A percentile compares a stretch with the other conserved stretches of the same genome.
Evolutionary conservation across 371 early-diverging fungal genomes (phyloP).

Genomic region (Rhizopus arrhizus): DNA sequence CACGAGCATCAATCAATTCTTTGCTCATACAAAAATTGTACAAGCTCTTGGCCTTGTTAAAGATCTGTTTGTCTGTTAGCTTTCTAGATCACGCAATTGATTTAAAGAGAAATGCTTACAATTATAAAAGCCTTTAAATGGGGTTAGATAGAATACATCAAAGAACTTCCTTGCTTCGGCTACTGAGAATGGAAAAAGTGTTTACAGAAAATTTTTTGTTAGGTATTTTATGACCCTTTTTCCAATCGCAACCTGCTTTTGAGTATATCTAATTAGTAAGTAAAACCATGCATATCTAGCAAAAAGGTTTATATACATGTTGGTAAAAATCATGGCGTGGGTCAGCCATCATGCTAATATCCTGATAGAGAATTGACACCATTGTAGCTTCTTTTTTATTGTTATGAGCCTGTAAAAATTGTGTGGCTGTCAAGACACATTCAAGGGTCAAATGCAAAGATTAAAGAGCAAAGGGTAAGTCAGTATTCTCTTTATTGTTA

Average conservation of each 20-base stretch:
- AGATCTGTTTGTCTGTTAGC: slow-evolving; percentile 49
- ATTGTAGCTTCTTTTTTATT: background rate
- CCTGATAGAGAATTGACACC: slow-evolving; percentile 16
- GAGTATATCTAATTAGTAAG: slow-evolving; percentile 7
- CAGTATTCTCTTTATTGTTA: background rate
- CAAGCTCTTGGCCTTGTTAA: slow-evolving; percentile 49
- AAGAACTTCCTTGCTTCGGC: slow-evolving; percentile 68
- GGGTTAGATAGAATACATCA: slow-evolving; percentile 43
- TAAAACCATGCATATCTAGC: slow-evolving; percentile 1
- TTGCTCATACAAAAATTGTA: slow-evolving; percentile 65
- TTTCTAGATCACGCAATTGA: slow-evolving; percentile 30
- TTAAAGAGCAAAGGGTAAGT: slow-evolving; percentile 18
- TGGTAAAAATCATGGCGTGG: slow-evolving; percentile 54
- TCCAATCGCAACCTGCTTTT: slow-evolving; percentile 55
- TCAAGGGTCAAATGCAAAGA: slow-evolving; percentile 54
- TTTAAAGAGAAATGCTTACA: slow-evolving; percentile 13
- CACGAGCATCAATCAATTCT: slow-evolving; percentile 43
- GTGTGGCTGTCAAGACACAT: slow-evolving; percentile 61
- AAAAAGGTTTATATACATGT: slow-evolving; percentile 46
- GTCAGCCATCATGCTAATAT: slow-evolving; percentile 40
- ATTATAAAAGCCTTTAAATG: slow-evolving; percentile 38
- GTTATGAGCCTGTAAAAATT: slow-evolving; percentile 38
- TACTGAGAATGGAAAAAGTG: slow-evolving; percentile 29
- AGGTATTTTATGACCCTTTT: slow-evolving; percentile 50
- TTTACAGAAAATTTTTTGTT: slow-evolving; percentile 50